Evolutionary conservation across 352 stramenopile genomes (phyloP).

Genomic region (Thraustochytrium sp.): DNA sequence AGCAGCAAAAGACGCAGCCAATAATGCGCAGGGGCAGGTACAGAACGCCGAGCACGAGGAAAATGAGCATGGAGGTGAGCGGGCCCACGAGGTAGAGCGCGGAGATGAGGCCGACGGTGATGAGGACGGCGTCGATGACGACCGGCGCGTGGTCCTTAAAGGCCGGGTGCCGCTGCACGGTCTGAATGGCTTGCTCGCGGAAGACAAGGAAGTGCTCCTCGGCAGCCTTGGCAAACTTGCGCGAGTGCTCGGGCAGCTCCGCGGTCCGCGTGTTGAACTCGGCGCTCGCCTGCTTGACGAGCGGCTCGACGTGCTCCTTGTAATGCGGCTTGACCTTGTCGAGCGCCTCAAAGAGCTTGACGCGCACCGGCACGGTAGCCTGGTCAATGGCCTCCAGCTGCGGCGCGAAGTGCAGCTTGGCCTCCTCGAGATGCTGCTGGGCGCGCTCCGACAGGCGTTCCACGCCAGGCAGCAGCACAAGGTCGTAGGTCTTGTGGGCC

Average conservation of each 20-base stretch:
- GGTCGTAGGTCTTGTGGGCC: slow-evolving; percentile 88
- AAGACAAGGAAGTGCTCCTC: slow-evolving; percentile 1
- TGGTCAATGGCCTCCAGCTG: not conserved
- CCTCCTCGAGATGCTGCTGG: not conserved
- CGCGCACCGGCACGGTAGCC: not conserved
- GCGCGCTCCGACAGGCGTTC: not conserved
- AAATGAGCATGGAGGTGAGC: not conserved
- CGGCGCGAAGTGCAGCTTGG: not conserved
- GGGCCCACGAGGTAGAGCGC: not conserved
- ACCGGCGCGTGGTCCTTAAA: not conserved
- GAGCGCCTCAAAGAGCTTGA: not conserved
- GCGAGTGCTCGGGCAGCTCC: not conserved
- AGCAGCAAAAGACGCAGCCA: not conserved
- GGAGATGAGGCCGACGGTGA: not conserved
- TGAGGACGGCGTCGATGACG: not conserved
- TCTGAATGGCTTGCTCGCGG: slow-evolving; percentile 3
- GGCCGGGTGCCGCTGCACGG: not conserved
- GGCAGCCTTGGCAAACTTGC: not conserved
- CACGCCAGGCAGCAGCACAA: not conserved
- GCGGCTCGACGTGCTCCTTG: slow-evolving; percentile 27
- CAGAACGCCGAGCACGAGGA: not conserved
- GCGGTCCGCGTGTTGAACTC: not conserved
- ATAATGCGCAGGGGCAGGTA: not conserved
- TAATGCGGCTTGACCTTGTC: not conserved
- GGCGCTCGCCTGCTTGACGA: not conserved